Conservation (phyloP, 2,329 filamentous ascomycete species). For the Stenocarpella maydis region DNA sequence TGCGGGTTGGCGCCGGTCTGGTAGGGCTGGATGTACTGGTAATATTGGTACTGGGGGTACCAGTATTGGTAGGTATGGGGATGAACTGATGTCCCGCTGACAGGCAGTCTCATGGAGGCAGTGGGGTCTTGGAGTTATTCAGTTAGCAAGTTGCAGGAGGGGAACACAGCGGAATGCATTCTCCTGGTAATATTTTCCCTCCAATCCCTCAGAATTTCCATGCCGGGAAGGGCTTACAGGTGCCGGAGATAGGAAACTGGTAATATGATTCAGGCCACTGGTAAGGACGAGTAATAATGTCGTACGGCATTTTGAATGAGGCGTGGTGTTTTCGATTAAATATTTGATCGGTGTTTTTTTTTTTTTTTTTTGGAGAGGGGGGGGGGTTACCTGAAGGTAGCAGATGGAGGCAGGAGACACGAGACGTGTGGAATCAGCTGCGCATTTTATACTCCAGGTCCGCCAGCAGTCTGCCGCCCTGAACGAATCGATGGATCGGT, state of each 20-base stretch:
- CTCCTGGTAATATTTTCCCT: rapidly evolving
- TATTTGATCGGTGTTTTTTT: not conserved
- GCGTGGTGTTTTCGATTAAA: not conserved
- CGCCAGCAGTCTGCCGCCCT: not conserved
- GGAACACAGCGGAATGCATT: too few species aligned
- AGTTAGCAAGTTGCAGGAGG: not conserved
- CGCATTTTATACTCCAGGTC: not conserved
- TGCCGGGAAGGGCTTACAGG: not conserved
- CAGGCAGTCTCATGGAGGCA: conserved; percentile 6
- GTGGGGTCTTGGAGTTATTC: not conserved
- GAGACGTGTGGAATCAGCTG: not conserved
- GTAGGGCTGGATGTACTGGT: not conserved
- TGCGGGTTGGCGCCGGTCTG: not conserved
- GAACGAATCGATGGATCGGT: not conserved
- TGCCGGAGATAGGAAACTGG: conserved; percentile 12
- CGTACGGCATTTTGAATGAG: conserved; percentile 6
- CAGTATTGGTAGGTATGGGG: not conserved
- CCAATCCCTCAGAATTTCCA: too few species aligned
- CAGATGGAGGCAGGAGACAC: not conserved
- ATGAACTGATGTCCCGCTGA: conserved; percentile 22
- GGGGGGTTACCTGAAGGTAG: not conserved
- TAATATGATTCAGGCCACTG: conserved; percentile 27
- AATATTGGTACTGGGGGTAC: not conserved
- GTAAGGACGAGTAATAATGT: not conserved
- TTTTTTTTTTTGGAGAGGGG: too few species aligned